Base-by-base conservation (phyloP, 192 early-diverging fungal genomes). In the Coemansia reversa region DNA sequence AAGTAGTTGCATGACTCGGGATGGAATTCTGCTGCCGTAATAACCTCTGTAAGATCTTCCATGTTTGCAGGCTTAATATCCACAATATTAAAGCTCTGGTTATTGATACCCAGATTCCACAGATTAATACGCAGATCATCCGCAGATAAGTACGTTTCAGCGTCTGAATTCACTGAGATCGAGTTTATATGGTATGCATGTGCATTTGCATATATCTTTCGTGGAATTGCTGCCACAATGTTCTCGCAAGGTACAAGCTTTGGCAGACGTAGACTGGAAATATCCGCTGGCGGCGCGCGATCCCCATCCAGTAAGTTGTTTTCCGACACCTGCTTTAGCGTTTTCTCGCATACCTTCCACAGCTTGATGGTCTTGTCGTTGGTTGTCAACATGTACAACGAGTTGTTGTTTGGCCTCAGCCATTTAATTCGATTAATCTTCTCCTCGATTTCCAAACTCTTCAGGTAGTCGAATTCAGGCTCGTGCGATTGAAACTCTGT, bases 41-140 rank as follows among this genome's bases (percentile, higher is more conserved):
- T 99, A 67, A 99, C 97, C 74, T 99, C 95, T 23, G 95, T 98
- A 67, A 99, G 72, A 64, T 99, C 95, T 69, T 99, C 97, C 97
- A 99, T 99, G 70, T 98, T 98, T n/a, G 91, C 93, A 32, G 97
- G 97, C 84, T 99, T 99, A 75, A 99, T 99, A 72, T 99, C 97
- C 50, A 99, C 95, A 84, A 99, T 95, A 73, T 99, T 99, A 85
- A 99, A 99, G 74, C 94, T 96, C 83, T 99, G 96, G 79, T 98
- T 94, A 48, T 93, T 93, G 58, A 95, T 90, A 65, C 93, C 91
- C 81, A 99, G 80, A 71, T 98, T 99, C 97, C 97, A 99, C 63
- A 99, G 82, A 75, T 99, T 99, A 81, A 99, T 96, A 67, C 97
- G 87, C 74, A 99, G 75, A 69, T 99, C 97, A 67, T 99, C 97